Evolutionary conservation across 169 alveolate genomes (phyloP), one percentile per base, ranked within the genome.

Genomic region (Cryptosporidium tyzzeri): DNA sequence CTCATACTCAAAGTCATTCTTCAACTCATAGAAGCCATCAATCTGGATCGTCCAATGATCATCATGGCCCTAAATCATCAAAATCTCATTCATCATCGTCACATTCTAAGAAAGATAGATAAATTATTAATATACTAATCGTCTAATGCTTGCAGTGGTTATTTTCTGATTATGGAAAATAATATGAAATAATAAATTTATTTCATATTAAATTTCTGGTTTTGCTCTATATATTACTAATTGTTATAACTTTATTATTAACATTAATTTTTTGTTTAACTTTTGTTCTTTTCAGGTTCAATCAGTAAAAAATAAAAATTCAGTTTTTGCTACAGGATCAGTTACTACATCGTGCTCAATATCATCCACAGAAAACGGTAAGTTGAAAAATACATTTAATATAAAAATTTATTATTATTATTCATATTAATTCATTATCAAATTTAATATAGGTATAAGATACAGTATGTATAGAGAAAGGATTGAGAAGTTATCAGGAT

Each of bases 401-500:
- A n/a, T 55, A 7, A 55, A 26, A 21, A 12, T 14, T 4, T 14
- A 14, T 48, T 45, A 12, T 12, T 14, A 48, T 2, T 48, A 48
- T 16, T 48, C 0, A 58, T 29, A 1, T 62, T 37, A 62, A 39
- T 18, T 35, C 33, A 21, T 31, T 18, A 26, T 16, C 23, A 39
- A 61, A 8, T 35, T 59, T 35, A n/a, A 12, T 41, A 21, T 31
- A 80, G 89, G 89, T 18, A 26, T 80, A 50, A 80, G 89, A 59
- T 80, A 80, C 51, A 62, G 21, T 65, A n/a, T 65, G 21, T 80
- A 80, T 44, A 80, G 89, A 65, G 89, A 41, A 44, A 59, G 89
- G 55, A 80, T 80, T 39, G 89, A 80, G 51, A 80, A 50, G 68
- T 62, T 80, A 62, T 9, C 80, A 6, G 89, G 89, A n/a, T 80